Evolutionary conservation across 2,329 filamentous ascomycete genomes (phyloP), one percentile per base, ranked within the genome.

Genomic region (Verticillium zaregamsianum): DNA sequence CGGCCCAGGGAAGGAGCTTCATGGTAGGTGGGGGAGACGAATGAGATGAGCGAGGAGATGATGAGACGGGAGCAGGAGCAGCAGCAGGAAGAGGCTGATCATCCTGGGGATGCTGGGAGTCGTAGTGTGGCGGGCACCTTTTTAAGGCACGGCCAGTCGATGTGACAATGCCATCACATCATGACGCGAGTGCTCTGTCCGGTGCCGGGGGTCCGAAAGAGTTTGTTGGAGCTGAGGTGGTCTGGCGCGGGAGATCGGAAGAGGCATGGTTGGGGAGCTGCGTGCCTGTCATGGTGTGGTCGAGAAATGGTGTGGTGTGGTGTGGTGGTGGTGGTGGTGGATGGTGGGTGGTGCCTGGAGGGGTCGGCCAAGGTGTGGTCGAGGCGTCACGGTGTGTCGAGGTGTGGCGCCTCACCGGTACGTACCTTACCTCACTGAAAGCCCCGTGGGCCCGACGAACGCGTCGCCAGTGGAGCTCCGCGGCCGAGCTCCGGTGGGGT

Each of bases 1-100:
- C 55, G 55, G 62, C 61, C 57, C 45, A 40, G 25, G 20, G 57
- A 17, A n/a, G 57, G 23, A 61, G 61, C 57, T 63, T 59, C 64
- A 65, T 64, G 55, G 45, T 58, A 25, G 25, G 37, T 20, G 17
- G 17, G 55, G 25, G 25, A 23, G n/a, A 49, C 23, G 40, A 23
- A n/a, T 5, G 6, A 40, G n/a, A 8, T 5, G 12, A 40, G 14
- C 39, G 3, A 40, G 39, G 39, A 28, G 28, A 28, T 28, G 28
- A 28, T 28, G 33, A 35, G 33, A 7, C 9, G 33, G 9, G 33
- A 11, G 9, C 14, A 14, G 33, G 9, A 1, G 14, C 9, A 35
- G 9, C 9, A 35, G 33, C 9, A 35, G 33, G 33, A 14, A 35
- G 11, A 35, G 14, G 33, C 33, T 35, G 33, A 14, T 35, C 28